These are phyloP conservation scores for Phanerochaete carnosa DNA, from an alignment of 768 basidiomycete species.

Conservation along the genomic window DNA sequence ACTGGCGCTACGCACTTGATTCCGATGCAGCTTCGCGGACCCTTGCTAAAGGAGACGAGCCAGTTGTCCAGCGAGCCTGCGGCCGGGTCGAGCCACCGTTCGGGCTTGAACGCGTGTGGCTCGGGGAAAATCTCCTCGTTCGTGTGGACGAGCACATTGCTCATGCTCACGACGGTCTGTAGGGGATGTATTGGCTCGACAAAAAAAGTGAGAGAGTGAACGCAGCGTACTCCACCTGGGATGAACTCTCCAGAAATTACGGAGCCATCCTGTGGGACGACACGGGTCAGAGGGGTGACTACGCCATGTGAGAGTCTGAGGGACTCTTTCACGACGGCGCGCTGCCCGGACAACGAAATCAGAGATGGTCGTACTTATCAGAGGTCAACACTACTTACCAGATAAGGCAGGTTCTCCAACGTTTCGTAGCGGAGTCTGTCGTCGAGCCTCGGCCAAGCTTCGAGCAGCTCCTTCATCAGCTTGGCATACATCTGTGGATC, in stretches of 20 bases:
- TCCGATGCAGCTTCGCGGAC: slow-evolving; percentile 40
- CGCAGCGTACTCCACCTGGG: slow-evolving; percentile 37
- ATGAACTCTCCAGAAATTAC: slow-evolving; percentile 32
- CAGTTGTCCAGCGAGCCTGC: no score
- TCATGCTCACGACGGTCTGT: slow-evolving; percentile 39
- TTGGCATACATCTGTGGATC: slow-evolving; percentile 26
- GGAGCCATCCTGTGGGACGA: slow-evolving; percentile 32
- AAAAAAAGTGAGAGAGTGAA: not conserved
- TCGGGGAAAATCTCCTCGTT: slow-evolving; percentile 33
- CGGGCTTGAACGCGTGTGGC: slow-evolving; percentile 36
- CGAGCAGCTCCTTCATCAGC: slow-evolving; percentile 30
- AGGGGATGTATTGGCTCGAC: not conserved
- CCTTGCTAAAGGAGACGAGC: slow-evolving; percentile 10
- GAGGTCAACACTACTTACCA: slow-evolving; percentile 28
- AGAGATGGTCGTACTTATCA: not conserved
- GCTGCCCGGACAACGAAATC: slow-evolving; percentile 24
- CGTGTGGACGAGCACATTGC: slow-evolving; percentile 30
- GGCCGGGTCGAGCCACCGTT: slow-evolving; percentile 38
- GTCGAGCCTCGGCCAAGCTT: slow-evolving; percentile 40
- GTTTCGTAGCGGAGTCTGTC: slow-evolving; percentile 27
- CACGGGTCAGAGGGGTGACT: slow-evolving; percentile 35
- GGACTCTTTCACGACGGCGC: slow-evolving; percentile 45
- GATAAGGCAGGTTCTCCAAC: slow-evolving; percentile 43
- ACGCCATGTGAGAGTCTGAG: slow-evolving; percentile 39
- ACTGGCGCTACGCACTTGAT: slow-evolving; percentile 44